Evolutionary conservation across 2,329 filamentous ascomycete species (phyloP), one percentile per base, ranked within the genome.

Genomic region (Polytolypa hystricis): DNA sequence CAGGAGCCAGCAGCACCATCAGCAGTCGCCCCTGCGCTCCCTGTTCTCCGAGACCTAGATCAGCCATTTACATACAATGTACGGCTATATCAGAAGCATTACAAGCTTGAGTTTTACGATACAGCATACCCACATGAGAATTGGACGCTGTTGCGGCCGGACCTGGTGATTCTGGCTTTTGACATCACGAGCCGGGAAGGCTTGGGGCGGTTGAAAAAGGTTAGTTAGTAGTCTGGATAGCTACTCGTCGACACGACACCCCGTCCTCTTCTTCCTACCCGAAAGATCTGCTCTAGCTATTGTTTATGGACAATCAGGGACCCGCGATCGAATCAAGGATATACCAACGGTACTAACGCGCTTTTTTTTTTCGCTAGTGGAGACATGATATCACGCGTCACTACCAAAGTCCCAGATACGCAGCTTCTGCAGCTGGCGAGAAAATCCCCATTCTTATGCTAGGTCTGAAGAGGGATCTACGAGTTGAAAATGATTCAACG

Each of bases 51-150:
- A 38, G 71, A 77, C 45, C 52, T 61, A 16, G 68, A 76, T 41
- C 74, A 77, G 46, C 73, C 74, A 4, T 74, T 73, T 51, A 55
- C 64, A 30, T 78, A 75, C 54, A 65, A 77, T 42, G 71, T 78
- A 32, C 63, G 63, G 16, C 64, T 77, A 43, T 73, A 71, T 42
- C 65, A 65, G 30, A 69, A 69, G 7, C 65, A 63, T 3, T 73
- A 75, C 50, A 64, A 63, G 7, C 61, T 77, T 41, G 61, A 71
- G 38, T 65, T 75, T 52, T 71, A 66, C 54, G 71, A 79, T 49
- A 74, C 73, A 16, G 60, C 68, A 3, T 70, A 65, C 25, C 67
- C 74, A 0, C 66, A 68, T n/a, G 65, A 71, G 43, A 56, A 61
- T 43, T 77, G 73, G 59, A 67, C 71, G 7, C 64, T 71, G 6